phyloP scores from a whole-genome alignment of 306 rosid genomes.

The Prunus campanulata region DNA sequence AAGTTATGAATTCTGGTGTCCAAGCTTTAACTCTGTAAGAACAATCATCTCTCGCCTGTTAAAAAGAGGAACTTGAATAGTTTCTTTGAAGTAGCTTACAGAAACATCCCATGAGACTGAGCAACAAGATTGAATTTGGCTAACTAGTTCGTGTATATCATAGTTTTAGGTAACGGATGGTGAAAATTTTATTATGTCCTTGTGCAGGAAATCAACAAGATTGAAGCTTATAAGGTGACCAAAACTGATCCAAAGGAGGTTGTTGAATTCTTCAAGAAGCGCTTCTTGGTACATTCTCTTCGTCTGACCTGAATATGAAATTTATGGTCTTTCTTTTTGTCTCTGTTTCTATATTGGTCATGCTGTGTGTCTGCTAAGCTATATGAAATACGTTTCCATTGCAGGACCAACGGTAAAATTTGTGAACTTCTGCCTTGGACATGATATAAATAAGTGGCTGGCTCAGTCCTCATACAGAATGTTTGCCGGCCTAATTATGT shows the following conservation, averaged over 20 bases:
- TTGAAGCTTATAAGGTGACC: slow-evolving; percentile 59
- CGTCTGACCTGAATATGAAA: not conserved
- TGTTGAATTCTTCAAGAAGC: slow-evolving; percentile 46
- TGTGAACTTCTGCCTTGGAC: not conserved
- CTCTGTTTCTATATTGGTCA: not conserved
- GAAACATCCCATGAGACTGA: not conserved
- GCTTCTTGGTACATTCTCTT: slow-evolving; percentile 41
- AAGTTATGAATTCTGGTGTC: not conserved
- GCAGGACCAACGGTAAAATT: slow-evolving; percentile 46
- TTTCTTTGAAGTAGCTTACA: not conserved
- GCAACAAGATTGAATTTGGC: not conserved
- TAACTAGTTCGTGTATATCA: not conserved
- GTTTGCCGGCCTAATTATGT: not conserved
- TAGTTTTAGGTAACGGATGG: not conserved
- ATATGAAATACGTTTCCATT: not conserved
- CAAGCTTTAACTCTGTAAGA: not conserved
- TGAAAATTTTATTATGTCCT: not conserved
- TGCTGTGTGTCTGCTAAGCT: not conserved
- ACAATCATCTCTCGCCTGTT: not conserved
- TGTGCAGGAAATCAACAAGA: slow-evolving; percentile 59
- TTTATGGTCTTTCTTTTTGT: not conserved
- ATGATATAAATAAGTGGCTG: not conserved
- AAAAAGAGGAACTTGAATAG: too few relatives aligned
- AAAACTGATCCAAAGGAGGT: slow-evolving; percentile 44
- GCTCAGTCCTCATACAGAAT: not conserved